Percentiles rank a stretch among this genome's conserved stretches.
Evolutionary conservation across 805 yeast genomes (phyloP).

Genomic region (Schwanniomyces pseudopolymorphus): DNA sequence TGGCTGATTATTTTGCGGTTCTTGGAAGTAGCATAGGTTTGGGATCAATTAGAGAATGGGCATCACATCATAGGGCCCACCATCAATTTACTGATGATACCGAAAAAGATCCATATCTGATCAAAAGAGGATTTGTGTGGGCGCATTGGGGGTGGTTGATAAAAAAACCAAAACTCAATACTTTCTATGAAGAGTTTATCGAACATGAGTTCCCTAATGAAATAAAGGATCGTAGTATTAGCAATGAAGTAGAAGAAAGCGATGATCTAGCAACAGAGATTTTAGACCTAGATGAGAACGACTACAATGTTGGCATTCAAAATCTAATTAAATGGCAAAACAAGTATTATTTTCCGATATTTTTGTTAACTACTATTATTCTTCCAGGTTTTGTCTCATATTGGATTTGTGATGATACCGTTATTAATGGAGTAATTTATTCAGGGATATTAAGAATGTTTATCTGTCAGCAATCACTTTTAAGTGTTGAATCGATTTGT

Average conservation of each 20-base stretch:
- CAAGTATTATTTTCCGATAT: slow-evolving; percentile 21
- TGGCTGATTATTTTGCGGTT: slow-evolving; percentile 53
- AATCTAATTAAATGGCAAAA: slow-evolving; percentile 38
- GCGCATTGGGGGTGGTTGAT: slow-evolving; percentile 90
- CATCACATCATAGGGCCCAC: slow-evolving; percentile 82
- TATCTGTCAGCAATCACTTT: slow-evolving; percentile 74
- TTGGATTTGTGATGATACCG: slow-evolving; percentile 27
- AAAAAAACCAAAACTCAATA: slow-evolving; percentile 48
- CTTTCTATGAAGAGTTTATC: slow-evolving; percentile 32
- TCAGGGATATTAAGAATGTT: slow-evolving; percentile 76
- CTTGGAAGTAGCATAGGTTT: slow-evolving; percentile 73
- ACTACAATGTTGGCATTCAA: slow-evolving; percentile 16
- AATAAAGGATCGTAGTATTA: slow-evolving; percentile 11
- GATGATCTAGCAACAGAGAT: slow-evolving; percentile 6
- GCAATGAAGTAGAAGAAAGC: slow-evolving; percentile 25
- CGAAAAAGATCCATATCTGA: slow-evolving; percentile 84
- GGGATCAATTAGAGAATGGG: slow-evolving; percentile 80
- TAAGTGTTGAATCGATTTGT: slow-evolving; percentile 79
- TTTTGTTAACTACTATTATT: slow-evolving; percentile 27
- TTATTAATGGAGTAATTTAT: slow-evolving; percentile 47
- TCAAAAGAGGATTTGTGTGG: slow-evolving; percentile 75
- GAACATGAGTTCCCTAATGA: slow-evolving; percentile 34
- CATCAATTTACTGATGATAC: slow-evolving; percentile 83
- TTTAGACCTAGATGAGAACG: slow-evolving; percentile 10
- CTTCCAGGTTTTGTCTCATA: slow-evolving; percentile 29